phyloP scores from a whole-genome alignment of 2,329 filamentous ascomycete species.

The Lecanicillium sp. region DNA sequence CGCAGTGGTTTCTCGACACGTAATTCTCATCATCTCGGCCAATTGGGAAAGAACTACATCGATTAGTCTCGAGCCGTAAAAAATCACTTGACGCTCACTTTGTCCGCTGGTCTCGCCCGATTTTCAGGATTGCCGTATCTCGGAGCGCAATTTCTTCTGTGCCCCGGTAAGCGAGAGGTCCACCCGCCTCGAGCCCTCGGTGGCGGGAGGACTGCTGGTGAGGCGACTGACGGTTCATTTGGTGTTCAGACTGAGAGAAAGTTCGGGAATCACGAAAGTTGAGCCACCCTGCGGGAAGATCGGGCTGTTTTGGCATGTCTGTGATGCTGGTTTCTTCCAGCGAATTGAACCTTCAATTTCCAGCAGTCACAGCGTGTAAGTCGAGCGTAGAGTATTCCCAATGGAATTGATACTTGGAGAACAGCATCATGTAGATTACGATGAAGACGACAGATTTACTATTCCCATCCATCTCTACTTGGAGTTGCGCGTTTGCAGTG shows the following conservation, averaged over 20 bases:
- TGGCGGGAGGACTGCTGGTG: not conserved
- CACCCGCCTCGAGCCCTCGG: not conserved
- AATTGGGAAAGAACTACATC: conserved; percentile 33
- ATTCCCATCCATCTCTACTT: too few species aligned
- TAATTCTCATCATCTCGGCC: conserved; percentile 28
- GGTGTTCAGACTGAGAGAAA: too few species aligned
- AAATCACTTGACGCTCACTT: conserved; percentile 25
- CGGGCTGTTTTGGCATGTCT: too few species aligned
- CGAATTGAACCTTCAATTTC: not conserved
- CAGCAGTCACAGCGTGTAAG: not conserved
- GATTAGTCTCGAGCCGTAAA: not conserved
- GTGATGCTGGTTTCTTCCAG: not conserved
- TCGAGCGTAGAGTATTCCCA: not conserved
- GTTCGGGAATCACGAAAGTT: not conserved
- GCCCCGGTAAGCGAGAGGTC: conserved; percentile 13
- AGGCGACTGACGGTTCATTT: not conserved
- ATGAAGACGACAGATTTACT: too few species aligned
- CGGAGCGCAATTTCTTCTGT: conserved; percentile 11
- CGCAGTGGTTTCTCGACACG: conserved; percentile 49
- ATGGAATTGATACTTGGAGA: too few species aligned
- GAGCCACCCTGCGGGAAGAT: conserved; percentile 6
- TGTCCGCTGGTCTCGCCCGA: conserved; percentile 12
- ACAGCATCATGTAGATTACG: not conserved
- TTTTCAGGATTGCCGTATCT: conserved; percentile 12
- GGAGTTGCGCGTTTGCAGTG: too few species aligned